These are phyloP conservation scores for Saccharata proteae DNA, from an alignment of 2,329 filamentous ascomycete genomes.

Conservation along the genomic window DNA sequence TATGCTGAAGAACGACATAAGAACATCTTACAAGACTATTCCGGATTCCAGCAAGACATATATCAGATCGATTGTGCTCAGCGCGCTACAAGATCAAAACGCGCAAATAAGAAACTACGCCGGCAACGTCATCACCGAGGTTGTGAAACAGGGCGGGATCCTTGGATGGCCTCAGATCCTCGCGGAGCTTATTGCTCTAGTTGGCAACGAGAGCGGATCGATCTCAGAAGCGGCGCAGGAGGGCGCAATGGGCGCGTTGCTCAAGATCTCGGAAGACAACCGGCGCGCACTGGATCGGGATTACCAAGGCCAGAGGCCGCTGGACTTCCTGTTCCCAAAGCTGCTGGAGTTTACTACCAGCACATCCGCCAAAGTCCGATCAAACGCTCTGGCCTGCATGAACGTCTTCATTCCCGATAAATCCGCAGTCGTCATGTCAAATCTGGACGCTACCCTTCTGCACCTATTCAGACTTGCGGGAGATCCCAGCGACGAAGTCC, in stretches of 20 bases:
- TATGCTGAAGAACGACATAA: slow-evolving; percentile 92
- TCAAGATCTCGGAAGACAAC: slow-evolving; percentile 97
- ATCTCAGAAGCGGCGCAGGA: slow-evolving; percentile 66
- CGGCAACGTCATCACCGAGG: slow-evolving; percentile 87
- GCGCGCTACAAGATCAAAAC: slow-evolving; percentile 70
- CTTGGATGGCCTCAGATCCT: slow-evolving; percentile 86
- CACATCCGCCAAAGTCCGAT: slow-evolving; percentile 62
- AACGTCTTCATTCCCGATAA: slow-evolving; percentile 85
- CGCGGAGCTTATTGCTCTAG: slow-evolving; percentile 66
- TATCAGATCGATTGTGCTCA: slow-evolving; percentile 66
- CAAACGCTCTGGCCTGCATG: slow-evolving; percentile 68
- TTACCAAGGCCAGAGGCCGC: slow-evolving; percentile 75
- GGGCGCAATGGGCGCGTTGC: slow-evolving; percentile 81
- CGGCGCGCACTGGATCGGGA: slow-evolving; percentile 74
- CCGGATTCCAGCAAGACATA: slow-evolving; percentile 60
- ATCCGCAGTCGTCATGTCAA: slow-evolving; percentile 67
- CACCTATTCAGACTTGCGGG: slow-evolving; percentile 71
- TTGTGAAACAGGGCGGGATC: slow-evolving; percentile 73
- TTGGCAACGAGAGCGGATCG: slow-evolving; percentile 60
- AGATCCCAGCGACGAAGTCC: slow-evolving; percentile 69
- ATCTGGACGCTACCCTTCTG: slow-evolving; percentile 69
- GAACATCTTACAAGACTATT: slow-evolving; percentile 61
- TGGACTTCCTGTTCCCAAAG: slow-evolving; percentile 81
- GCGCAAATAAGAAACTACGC: slow-evolving; percentile 76
- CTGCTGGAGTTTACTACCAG: slow-evolving; percentile 77